Conservation (phyloP, 306 rosid species). For the Medicago truncatula region MtrunA17r5.0-ANR NC_053042.1:6583001-6583500, state of each 20-base stretch:
- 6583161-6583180: not conserved
- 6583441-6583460: not conserved
- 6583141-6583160: not conserved
- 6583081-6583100: not conserved
- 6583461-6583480: no score
- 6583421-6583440: not conserved
- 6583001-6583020: not conserved
- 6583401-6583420: not conserved
- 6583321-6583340: not conserved
- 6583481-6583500: no score
- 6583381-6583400: constrained; percentile 9
- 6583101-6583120: constrained; percentile 17
- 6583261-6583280: constrained; percentile 27
- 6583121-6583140: constrained; percentile 8
- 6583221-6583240: constrained; percentile 16
- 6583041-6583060: no score
- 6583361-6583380: not conserved
- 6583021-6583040: no score
- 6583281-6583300: not conserved
- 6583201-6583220: constrained; percentile 22
- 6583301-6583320: constrained; percentile 11
- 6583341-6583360: not conserved
- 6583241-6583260: constrained; percentile 35
- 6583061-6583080: not conserved
- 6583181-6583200: constrained; percentile 31